Percentiles rank a stretch among this genome's conserved stretches.
Conservation (phyloP, 2,329 filamentous ascomycete genomes). For the Phaeosphaeria sp. region DNA sequence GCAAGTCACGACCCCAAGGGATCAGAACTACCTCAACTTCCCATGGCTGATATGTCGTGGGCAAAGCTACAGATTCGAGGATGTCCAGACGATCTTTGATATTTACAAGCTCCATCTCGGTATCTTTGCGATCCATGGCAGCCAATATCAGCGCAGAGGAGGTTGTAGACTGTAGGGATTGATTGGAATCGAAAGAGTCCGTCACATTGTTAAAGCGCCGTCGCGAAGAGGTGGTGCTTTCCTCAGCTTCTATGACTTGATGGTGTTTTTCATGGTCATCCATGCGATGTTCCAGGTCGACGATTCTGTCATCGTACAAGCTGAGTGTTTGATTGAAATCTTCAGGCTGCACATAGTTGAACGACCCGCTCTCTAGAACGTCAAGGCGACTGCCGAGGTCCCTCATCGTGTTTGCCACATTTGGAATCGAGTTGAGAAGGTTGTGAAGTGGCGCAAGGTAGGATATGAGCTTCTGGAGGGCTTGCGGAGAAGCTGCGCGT, state of each 20-base stretch:
- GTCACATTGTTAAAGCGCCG: conserved; percentile 39
- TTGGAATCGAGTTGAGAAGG: conserved; percentile 47
- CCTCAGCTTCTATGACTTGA: conserved; percentile 37
- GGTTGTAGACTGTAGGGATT: conserved; percentile 45
- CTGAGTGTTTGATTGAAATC: conserved; percentile 74
- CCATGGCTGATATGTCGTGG: conserved; percentile 71
- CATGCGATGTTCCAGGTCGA: conserved; percentile 68
- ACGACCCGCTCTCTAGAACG: conserved; percentile 72
- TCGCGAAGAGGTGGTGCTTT: conserved; percentile 32
- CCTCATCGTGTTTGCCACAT: conserved; percentile 58
- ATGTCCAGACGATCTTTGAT: conserved; percentile 58
- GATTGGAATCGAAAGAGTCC: conserved; percentile 51
- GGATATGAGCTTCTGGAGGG: conserved; percentile 42
- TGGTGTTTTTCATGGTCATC: conserved; percentile 50
- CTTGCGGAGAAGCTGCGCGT: conserved; percentile 39
- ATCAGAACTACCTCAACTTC: conserved; percentile 78
- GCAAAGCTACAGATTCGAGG: conserved; percentile 64
- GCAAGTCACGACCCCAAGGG: conserved; percentile 67
- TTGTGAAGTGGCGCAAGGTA: conserved; percentile 46
- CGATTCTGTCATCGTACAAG: conserved; percentile 68
- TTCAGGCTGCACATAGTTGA: conserved; percentile 70
- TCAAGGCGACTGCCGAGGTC: conserved; percentile 71
- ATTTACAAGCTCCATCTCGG: conserved; percentile 52
- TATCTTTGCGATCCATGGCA: conserved; percentile 48
- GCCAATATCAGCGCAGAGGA: conserved; percentile 47